Evolutionary conservation across 2,329 filamentous ascomycete genomes (phyloP).

Genomic region (Penicillium fuscoglaucum): DNA sequence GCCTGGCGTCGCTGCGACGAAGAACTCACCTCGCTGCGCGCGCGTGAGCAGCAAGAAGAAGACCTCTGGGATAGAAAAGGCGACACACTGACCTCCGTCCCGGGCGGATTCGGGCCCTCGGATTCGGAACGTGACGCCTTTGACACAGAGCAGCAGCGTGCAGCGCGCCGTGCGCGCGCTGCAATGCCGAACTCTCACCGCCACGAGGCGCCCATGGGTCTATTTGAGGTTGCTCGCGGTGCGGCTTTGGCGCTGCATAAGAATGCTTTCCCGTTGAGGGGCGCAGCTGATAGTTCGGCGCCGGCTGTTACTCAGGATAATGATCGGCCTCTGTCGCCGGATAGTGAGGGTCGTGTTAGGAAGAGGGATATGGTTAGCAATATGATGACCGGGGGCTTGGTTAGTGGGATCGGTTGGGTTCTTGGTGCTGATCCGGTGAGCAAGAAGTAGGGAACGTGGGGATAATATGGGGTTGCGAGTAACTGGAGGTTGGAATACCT

Average conservation of each 20-base stretch:
- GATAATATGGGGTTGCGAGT: neutral
- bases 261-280: conserved; percentile 48
- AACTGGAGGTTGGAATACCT: neutral
- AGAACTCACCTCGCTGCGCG: conserved; percentile 56
- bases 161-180: conserved; percentile 32
- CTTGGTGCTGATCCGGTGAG: conserved; percentile 54
- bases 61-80: conserved; percentile 59
- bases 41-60: conserved; percentile 57
- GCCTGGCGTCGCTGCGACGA: conserved; percentile 66
- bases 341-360: conserved; percentile 40
- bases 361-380: conserved; percentile 61
- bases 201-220: conserved; percentile 53
- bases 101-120: conserved; percentile 47
- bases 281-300: conserved; percentile 14
- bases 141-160: conserved; percentile 45
- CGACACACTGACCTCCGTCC: conserved; percentile 44
- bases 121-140: conserved; percentile 48
- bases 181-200: conserved; percentile 28
- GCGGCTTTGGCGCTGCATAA: conserved; percentile 51
- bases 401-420: conserved; percentile 65
- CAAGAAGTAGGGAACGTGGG: conserved; percentile 20
- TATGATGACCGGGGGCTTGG: conserved; percentile 63
- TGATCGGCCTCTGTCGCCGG: conserved; percentile 20
- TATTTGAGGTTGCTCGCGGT: conserved; percentile 55
- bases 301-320: conserved; percentile 3